Percentiles rank a stretch among this genome's conserved stretches.
These are phyloP conservation scores for Xylaria acuta DNA, from an alignment of 495 filamentous ascomycete genomes.

Conservation along the genomic window DNA sequence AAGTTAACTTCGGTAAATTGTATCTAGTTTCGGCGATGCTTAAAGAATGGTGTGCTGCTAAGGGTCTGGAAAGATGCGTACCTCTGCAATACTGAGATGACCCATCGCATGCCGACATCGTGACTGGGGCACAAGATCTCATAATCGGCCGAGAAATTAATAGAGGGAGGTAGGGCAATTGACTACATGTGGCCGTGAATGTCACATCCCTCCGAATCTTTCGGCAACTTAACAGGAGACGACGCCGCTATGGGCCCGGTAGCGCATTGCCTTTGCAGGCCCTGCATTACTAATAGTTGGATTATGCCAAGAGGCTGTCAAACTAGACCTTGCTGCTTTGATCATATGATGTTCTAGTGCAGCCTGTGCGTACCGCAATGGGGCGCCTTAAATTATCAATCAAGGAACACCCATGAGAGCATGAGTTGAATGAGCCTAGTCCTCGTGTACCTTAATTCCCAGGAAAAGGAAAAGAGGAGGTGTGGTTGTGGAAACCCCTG, in stretches of 20 bases:
- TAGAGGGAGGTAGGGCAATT: no score
- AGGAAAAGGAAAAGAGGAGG: neutral
- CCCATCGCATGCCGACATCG: neutral
- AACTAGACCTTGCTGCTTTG: neutral
- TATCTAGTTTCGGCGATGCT: neutral
- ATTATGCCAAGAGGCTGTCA: neutral
- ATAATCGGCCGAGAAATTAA: no score
- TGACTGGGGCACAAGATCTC: neutral
- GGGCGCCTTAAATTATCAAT: neutral
- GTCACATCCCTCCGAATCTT: neutral
- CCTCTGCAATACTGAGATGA: neutral
- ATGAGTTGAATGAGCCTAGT: neutral
- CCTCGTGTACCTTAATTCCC: neutral
- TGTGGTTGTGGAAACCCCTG: neutral
- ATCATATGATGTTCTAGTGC: neutral
- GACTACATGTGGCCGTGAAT: no score
- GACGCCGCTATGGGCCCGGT: neutral
- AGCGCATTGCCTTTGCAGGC: neutral
- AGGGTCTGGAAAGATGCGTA: neutral
- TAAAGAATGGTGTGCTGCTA: neutral
- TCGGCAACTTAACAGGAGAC: neutral
- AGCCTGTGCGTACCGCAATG: neutral
- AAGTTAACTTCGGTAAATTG: constrained; percentile 6
- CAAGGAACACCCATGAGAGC: neutral
- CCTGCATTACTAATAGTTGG: neutral